These are phyloP conservation scores for Calonectria leucothoes DNA, from an alignment of 2,329 filamentous ascomycete genomes.

Conservation along the genomic window DNA sequence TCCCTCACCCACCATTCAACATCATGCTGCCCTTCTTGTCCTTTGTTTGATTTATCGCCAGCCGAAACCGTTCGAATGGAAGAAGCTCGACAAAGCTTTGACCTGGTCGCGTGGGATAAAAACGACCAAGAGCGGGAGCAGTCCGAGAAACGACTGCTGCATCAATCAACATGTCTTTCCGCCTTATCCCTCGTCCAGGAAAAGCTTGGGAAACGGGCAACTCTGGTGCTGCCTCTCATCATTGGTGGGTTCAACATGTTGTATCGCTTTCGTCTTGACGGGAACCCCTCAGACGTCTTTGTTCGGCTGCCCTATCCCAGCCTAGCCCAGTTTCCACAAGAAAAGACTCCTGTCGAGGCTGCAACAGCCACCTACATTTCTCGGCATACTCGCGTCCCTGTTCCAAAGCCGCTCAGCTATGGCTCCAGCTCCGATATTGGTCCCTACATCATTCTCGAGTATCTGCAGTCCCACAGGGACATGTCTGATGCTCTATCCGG, in stretches of 20 bases:
- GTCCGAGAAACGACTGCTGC: not conserved
- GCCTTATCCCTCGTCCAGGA: not conserved
- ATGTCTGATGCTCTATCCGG: not conserved
- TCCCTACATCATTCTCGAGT: not conserved
- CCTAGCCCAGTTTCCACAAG: not conserved
- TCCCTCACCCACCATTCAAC: not conserved
- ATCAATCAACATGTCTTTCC: not conserved
- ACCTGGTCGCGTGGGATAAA: not conserved
- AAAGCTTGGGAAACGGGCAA: not conserved
- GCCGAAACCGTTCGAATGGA: not conserved
- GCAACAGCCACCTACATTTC: not conserved
- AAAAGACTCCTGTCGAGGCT: not conserved
- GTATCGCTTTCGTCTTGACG: not conserved
- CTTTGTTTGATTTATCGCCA: not conserved
- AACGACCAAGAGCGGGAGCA: not conserved
- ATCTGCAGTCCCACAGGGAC: not conserved
- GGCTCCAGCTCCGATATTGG: not conserved
- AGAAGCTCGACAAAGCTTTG: not conserved
- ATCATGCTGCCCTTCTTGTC: no score
- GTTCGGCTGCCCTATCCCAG: not conserved
- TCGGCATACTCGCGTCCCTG: not conserved
- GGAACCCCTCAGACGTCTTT: not conserved
- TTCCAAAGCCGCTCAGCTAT: not conserved
- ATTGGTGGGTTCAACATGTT: not conserved
- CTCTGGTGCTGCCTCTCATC: not conserved